Base-by-base conservation (phyloP, 2,329 filamentous ascomycete species). In the Paecilomyces niveus region DNA sequence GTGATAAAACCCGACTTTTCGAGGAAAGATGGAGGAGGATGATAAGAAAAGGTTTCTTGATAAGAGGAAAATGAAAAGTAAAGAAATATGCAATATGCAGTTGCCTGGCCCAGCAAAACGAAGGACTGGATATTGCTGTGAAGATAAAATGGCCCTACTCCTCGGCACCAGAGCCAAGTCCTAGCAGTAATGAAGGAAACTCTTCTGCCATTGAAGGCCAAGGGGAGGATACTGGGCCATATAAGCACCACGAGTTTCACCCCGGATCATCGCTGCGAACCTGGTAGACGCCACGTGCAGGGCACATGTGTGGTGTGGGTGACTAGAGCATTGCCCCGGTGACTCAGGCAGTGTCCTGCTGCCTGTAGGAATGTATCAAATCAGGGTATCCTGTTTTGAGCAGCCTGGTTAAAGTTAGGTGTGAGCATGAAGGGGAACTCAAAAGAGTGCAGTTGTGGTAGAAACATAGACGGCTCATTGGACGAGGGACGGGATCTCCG, bases 241-340 rank as follows among this genome's bases (percentile, higher is more conserved):
- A 54, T 54, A 54, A 32, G 26, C 26, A 29, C 18, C 29, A 21
- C 10, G 13, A 18, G 15, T 11, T n/a, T 22, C 22, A 54, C 18
- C 18, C 18, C 18, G 15, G 53, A 53, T 53, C 21, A n/a, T 15
- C 51, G 15, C 39, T 45, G 39, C 39, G n/a, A 45, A n/a, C 39
- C 18, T 53, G 9, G 53, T 13, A 54, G 22, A 13, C 13, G 26
- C 56, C 56, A 57, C 56, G 56, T 57, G 56, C 50, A 35, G 33
- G 33, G 26, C 18, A 52, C 32, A 54, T 51, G 26, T 51, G 33
- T 57, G 55, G 50, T 33, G 32, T 33, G 53, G 54, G 54, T 39
- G 26, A 49, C 33, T 55, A 33, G 21, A 26, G 31, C 21, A 49
- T 33, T 54, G 56, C 56, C 56, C 56, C 0, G 55, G 56, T 57